Evolutionary conservation across 352 stramenopile species (phyloP).

Genomic region (Pythium folliculosum): DNA sequence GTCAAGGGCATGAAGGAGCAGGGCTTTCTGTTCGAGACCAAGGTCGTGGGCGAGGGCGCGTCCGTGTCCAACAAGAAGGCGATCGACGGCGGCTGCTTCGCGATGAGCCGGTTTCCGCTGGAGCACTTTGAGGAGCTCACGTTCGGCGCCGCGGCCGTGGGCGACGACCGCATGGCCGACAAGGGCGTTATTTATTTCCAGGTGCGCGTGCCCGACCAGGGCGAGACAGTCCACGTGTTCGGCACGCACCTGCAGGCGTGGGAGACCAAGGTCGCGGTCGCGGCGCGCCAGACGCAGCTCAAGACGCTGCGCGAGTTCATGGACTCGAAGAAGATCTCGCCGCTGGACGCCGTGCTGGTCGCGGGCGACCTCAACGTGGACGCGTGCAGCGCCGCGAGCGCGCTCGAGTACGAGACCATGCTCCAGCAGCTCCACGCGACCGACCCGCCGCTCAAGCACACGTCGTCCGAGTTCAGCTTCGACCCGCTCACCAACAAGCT

Average conservation of each 20-base stretch:
- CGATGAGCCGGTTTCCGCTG: constrained; percentile 69
- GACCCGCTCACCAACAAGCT: constrained; percentile 61
- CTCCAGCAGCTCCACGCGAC: constrained; percentile 39
- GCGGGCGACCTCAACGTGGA: constrained; percentile 71
- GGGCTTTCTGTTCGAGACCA: constrained; percentile 73
- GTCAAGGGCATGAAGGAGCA: constrained; percentile 64
- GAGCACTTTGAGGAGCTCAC: constrained; percentile 56
- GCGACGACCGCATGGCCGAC: constrained; percentile 65
- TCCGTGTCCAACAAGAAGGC: constrained; percentile 62
- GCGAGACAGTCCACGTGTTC: constrained; percentile 54
- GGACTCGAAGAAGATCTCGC: constrained; percentile 45
- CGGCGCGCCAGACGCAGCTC: constrained; percentile 47
- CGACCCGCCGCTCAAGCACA: constrained; percentile 34
- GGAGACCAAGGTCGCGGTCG: constrained; percentile 48
- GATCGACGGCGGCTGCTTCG: constrained; percentile 64
- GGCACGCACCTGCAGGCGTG: constrained; percentile 71
- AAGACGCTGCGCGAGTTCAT: constrained; percentile 48
- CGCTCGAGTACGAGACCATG: constrained; percentile 52
- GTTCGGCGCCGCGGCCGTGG: constrained; percentile 52
- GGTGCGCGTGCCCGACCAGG: constrained; percentile 31
- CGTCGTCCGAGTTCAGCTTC: constrained; percentile 58
- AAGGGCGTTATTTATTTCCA: constrained; percentile 72
- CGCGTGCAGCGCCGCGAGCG: constrained; percentile 22
- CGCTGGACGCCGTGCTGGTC: constrained; percentile 51
- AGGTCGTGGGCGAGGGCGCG: constrained; percentile 45